Conservation (phyloP, 164 flowering plant species). For the Vitis labrusca region DNA sequence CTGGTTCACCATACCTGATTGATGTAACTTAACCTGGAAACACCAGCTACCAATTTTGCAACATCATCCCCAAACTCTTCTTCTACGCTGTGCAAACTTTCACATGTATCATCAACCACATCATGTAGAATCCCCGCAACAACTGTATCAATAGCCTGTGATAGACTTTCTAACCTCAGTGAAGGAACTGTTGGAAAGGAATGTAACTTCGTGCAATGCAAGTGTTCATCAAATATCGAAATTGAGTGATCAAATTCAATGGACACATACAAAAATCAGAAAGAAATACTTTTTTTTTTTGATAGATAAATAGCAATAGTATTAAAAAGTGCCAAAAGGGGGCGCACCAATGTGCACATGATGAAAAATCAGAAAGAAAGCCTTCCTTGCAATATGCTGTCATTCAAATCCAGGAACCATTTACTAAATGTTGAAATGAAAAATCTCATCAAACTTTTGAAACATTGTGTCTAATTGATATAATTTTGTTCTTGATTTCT, state of each 20-base stretch:
- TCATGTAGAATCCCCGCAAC: slow-evolving; percentile 97
- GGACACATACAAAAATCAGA: neutral
- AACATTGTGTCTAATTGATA: too few relatives aligned
- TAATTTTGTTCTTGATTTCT: too few relatives aligned
- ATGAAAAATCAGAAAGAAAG: too few relatives aligned
- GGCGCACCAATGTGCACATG: too few relatives aligned
- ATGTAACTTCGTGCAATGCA: neutral
- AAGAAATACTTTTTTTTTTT: too few relatives aligned
- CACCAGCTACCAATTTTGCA: slow-evolving; percentile 83
- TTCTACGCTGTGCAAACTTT: slow-evolving; percentile 55
- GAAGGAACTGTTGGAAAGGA: neutral
- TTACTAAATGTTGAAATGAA: too few relatives aligned
- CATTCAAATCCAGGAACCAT: too few relatives aligned
- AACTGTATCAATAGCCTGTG: slow-evolving; percentile 91
- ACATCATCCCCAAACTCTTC: slow-evolving; percentile 82
- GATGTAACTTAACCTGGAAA: slow-evolving; percentile 83
- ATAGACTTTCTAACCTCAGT: slow-evolving; percentile 4
- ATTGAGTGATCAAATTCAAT: neutral
- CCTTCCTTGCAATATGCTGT: too few relatives aligned
- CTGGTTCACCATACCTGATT: slow-evolving; percentile 63
- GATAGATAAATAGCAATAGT: too few relatives aligned
- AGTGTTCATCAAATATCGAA: neutral
- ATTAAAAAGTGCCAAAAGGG: too few relatives aligned
- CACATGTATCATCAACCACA: slow-evolving; percentile 80
- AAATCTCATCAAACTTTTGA: too few relatives aligned